Conservation (phyloP, 768 basidiomycete species). For the Pleurotus citrinopileatus region DNA sequence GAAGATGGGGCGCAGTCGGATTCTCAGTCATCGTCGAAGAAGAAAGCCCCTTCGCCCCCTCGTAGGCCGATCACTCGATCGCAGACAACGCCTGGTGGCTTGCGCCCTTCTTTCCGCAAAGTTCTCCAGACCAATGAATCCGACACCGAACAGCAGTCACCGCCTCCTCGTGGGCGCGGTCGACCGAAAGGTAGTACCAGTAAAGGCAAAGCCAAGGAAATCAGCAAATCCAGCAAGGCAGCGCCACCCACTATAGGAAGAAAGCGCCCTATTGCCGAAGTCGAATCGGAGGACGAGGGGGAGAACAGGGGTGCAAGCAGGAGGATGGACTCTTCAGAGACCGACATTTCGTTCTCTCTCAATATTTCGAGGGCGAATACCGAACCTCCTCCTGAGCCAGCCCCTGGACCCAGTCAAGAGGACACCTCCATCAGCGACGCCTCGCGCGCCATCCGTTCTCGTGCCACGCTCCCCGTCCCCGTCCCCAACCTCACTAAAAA, state of each 20-base stretch:
- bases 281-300: conserved; percentile 10
- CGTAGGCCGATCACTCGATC: conserved; percentile 33
- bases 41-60: conserved; percentile 10
- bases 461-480: conserved; percentile 60
- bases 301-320: conserved; percentile 8
- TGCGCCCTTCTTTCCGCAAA: conserved; percentile 24
- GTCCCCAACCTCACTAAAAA: conserved; percentile 81
- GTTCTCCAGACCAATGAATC: conserved; percentile 11
- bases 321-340: conserved; percentile 5
- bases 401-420: not conserved
- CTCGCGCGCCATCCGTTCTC: conserved; percentile 28
- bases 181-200: not conserved
- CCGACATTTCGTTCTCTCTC: conserved; percentile 3
- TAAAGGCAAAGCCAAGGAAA: conserved; percentile 7
- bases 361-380: conserved; percentile 7
- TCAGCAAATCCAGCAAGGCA: not conserved
- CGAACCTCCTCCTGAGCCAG: conserved; percentile 1
- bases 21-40: not conserved
- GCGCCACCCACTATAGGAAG: not conserved
- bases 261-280: conserved; percentile 11
- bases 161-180: not conserved
- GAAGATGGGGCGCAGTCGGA: conserved; percentile 1
- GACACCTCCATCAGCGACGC: not conserved
- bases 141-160: not conserved
- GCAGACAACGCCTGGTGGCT: conserved; percentile 23